Evolutionary conservation across 805 yeast species (phyloP).

Genomic region (Pichia kluyveri): DNA sequence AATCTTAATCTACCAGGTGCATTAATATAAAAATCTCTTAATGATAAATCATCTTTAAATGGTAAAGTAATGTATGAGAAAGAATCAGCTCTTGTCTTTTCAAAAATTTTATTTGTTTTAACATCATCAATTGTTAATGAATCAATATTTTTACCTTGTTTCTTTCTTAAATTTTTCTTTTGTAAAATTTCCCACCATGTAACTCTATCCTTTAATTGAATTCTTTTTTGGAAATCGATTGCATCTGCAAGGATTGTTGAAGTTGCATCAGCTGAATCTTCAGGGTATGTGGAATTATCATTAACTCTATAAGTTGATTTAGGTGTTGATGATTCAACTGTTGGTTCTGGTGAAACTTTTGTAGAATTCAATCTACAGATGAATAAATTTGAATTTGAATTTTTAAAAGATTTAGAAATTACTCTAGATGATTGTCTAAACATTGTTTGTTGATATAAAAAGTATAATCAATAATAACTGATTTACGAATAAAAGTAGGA

Average conservation of each 20-base stretch:
- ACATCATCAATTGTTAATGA: slow-evolving; percentile 66
- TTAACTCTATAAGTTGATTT: slow-evolving; percentile 14
- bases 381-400: background rate
- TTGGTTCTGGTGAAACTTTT: background rate
- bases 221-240: slow-evolving; percentile 40
- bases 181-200: slow-evolving; percentile 85
- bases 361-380: background rate
- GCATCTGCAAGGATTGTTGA: slow-evolving; percentile 60
- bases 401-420: too few species aligned
- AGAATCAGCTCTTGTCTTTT: slow-evolving; percentile 71
- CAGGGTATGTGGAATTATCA: slow-evolving; percentile 30
- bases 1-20: slow-evolving; percentile 87
- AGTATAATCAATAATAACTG: too few species aligned
- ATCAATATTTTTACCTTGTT: slow-evolving; percentile 66
- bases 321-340: too few species aligned
- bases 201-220: slow-evolving; percentile 33
- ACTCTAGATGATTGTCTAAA: background rate
- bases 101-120: slow-evolving; percentile 58
- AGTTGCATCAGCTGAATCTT: slow-evolving; percentile 65
- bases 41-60: slow-evolving; percentile 72
- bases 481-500: background rate
- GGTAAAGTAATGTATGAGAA: slow-evolving; percentile 65
- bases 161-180: slow-evolving; percentile 60
- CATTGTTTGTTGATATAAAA: background rate
- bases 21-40: slow-evolving; percentile 80